Evolutionary conservation across 2,329 filamentous ascomycete genomes (phyloP), one percentile per base, ranked within the genome.

Genomic region (Aspergillus fijiensis): DNA sequence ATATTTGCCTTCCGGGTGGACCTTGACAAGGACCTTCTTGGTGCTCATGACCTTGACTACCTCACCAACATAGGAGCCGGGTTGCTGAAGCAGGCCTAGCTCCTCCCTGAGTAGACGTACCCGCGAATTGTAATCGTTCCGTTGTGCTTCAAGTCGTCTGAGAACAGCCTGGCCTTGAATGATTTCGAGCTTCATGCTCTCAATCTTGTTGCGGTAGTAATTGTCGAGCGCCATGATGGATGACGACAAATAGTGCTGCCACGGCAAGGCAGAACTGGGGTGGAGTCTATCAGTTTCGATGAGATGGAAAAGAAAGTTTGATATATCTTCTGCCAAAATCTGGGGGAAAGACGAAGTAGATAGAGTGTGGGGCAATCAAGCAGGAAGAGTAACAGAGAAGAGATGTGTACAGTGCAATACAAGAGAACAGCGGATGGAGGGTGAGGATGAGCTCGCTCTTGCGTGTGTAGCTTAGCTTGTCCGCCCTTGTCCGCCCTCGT

Each of bases 11-110:
- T 99, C 95, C 10, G 95, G 95, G 79, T 99, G 95, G 71, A 99
- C 95, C 82, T 99, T 99, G 70, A 99, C 95, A 60, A 99, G 84
- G 55, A 99, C 92, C 84, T 99, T 98, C 82, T 99, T 99, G 59
- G 95, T 99, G 74, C 94, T 89, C 95, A 99, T 99, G 60, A 98
- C 95, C 85, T 98, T 99, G 75, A 99, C 95, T n/a, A 99, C 95
- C 80, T 99, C 95, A 61, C 95, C 95, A 35, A 99, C 95, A 74
- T 99, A 99, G 21, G 94, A 98, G 47, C 95, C 95, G 3, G 95
- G 95, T 78, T 99, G 95, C 80, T 99, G 95, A 66, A 99, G 83
- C 71, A 99, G 83, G 56, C 95, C 95, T 23, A 99, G 86, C 83
- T 99, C 95, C 81, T 99, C 95, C 70, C 95, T 86, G 72, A 99